A percentile compares a stretch with the other conserved stretches of the same genome.
Evolutionary conservation across 2,329 filamentous ascomycete species (phyloP).

Genomic region (Colletotrichum truncatum): DNA sequence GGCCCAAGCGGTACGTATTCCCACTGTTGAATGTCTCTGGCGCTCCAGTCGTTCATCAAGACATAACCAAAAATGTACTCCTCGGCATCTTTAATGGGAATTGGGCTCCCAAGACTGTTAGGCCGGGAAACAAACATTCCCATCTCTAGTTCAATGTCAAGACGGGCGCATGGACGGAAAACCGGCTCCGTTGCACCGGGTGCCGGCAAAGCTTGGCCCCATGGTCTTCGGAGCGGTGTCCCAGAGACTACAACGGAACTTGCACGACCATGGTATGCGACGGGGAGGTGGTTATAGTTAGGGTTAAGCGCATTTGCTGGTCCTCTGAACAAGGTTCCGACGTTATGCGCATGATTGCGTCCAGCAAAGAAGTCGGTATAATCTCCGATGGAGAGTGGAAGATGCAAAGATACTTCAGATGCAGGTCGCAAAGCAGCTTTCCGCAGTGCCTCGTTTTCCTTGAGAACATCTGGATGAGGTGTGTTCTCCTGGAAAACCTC

Average conservation of each 20-base stretch:
- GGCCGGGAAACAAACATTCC: constrained; percentile 76
- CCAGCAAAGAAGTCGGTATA: constrained; percentile 84
- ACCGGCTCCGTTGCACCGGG: constrained; percentile 62
- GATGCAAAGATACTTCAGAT: constrained; percentile 63
- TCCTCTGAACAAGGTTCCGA: constrained; percentile 74
- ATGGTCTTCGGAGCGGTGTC: constrained; percentile 71
- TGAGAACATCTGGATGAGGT: constrained; percentile 30
- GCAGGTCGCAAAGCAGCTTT: constrained; percentile 5
- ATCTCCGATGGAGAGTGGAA: constrained; percentile 78
- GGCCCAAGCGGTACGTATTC: constrained; percentile 71
- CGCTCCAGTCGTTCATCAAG: constrained; percentile 72
- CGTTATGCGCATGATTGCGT: constrained; percentile 72
- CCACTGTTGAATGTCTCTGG: constrained; percentile 67
- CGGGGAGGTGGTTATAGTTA: constrained; percentile 78
- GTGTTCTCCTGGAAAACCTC: constrained; percentile 65
- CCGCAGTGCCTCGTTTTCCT: constrained; percentile 3
- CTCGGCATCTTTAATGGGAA: constrained; percentile 72
- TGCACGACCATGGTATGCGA: constrained; percentile 78
- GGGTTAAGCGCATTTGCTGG: constrained; percentile 75
- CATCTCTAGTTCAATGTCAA: constrained; percentile 83
- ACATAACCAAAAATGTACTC: constrained; percentile 77
- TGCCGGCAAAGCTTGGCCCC: constrained; percentile 60
- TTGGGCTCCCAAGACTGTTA: constrained; percentile 72
- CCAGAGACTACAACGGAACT: constrained; percentile 77
- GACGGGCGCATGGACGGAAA: constrained; percentile 64